Evolutionary conservation across 495 filamentous ascomycete genomes (phyloP).

Genomic region (Aspergillus sclerotioniger): DNA sequence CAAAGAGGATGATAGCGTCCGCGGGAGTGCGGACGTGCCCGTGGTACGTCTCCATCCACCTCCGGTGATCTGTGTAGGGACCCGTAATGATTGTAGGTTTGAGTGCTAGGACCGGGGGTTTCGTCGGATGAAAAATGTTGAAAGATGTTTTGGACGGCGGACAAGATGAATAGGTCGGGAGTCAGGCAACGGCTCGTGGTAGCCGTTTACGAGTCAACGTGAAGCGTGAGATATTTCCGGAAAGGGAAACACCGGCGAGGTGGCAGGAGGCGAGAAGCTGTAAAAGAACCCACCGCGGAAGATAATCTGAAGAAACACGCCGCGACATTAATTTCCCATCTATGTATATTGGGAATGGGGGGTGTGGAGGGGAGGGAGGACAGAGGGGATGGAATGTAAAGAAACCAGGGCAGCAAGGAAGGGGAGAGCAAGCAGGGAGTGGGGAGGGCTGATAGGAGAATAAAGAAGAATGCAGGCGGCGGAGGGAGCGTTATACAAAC

Average conservation of each 20-base stretch:
- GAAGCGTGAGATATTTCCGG: conserved; percentile 15
- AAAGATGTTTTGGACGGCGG: conserved; percentile 1
- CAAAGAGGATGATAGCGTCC: conserved; percentile 96
- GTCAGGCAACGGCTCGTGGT: not conserved
- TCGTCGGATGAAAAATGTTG: conserved; percentile 13
- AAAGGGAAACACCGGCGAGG: conserved; percentile 10
- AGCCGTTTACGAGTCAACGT: not conserved
- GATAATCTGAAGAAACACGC: conserved; percentile 1
- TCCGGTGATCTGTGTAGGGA: conserved; percentile 28
- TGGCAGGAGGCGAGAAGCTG: not conserved
- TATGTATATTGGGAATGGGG: conserved; percentile 2
- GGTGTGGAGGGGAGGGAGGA: conserved; percentile 2
- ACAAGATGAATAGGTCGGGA: not conserved
- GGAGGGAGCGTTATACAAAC: conserved; percentile 6
- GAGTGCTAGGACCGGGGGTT: conserved; percentile 26
- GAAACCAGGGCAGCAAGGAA: conserved; percentile 18
- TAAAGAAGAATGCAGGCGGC: conserved; percentile 17
- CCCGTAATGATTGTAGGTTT: conserved; percentile 29
- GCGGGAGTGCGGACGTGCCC: conserved; percentile 87
- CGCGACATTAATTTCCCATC: conserved; percentile 8
- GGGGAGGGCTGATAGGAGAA: conserved; percentile 17
- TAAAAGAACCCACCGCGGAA: not conserved
- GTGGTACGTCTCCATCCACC: conserved; percentile 90
- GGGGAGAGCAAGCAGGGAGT: conserved; percentile 15
- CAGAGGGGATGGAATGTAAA: conserved; percentile 15